Evolutionary conservation across 2,329 filamentous ascomycete species (phyloP), one percentile per base, ranked within the genome.

Genomic region (Coccinonectria pachysandricola): DNA sequence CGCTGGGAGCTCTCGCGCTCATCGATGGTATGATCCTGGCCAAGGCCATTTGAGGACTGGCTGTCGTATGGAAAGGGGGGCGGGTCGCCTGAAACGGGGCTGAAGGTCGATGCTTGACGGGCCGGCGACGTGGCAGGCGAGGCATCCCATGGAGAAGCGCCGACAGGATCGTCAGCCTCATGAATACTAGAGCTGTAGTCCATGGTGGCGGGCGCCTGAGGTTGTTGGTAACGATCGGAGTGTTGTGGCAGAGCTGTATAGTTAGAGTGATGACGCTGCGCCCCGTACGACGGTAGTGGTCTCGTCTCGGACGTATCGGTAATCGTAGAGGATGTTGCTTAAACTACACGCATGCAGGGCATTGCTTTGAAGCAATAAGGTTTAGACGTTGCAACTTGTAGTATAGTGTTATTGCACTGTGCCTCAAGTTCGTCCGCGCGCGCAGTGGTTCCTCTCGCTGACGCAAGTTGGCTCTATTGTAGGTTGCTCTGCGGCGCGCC

Each of bases 131-230:
- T 56, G 13, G 56, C 54, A 5, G 69, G 69, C 16, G 66, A 68
- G 31, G 59, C 63, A 9, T 65, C 68, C 69, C 70, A 74, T 3
- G 70, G 69, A 16, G 68, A 72, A 34, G 56, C 59, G 31, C 59
- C 66, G 23, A 53, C 57, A 11, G 64, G 58, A 37, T 72, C 61
- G 23, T 74, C 70, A 26, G 57, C 54, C 40, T 74, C 69, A 46
- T 62, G 46, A 41, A 72, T 67, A 9, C 68, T 63, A 36, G 67
- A 52, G 50, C 63, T 66, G 51, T 74, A 75, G 53, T 75, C 70
- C 70, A 75, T 75, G 38, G 46, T 45, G 38, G 21, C n/a, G n/a
- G n/a, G n/a, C n/a, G 24, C 27, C 31, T 25, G n/a, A n/a, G n/a
- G n/a, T 25, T 29, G 26, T 32, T 21, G 20, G 26, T 26, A 24